Evolutionary conservation across 2,329 filamentous ascomycete species (phyloP).

Genomic region (Apiospora saccharicola): DNA sequence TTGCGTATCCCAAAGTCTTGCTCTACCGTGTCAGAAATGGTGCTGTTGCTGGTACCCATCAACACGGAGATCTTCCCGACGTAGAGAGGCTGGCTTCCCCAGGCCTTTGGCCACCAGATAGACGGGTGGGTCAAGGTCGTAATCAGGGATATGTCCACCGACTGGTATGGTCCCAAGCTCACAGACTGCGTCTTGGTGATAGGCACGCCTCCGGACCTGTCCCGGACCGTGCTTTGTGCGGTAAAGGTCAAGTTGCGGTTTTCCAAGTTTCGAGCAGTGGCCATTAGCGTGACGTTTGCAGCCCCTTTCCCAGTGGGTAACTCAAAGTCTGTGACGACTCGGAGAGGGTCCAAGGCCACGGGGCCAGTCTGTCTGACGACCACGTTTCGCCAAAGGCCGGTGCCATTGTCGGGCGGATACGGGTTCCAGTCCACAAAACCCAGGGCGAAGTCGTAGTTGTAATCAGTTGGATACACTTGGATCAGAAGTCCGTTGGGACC

Average conservation of each 20-base stretch:
- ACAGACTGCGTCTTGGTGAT: slow-evolving; percentile 43
- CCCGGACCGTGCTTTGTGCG: slow-evolving; percentile 44
- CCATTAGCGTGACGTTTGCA: slow-evolving; percentile 48
- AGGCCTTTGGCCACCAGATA: slow-evolving; percentile 69
- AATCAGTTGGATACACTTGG: slow-evolving; percentile 64
- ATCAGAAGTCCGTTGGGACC: slow-evolving; percentile 60
- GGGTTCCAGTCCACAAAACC: slow-evolving; percentile 71
- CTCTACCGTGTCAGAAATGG: slow-evolving; percentile 43
- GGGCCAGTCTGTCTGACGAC: slow-evolving; percentile 62
- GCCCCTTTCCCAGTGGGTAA: slow-evolving; percentile 37
- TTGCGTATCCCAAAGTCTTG: slow-evolving; percentile 60
- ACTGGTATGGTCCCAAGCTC: slow-evolving; percentile 47
- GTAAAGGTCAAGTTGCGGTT: slow-evolving; percentile 47
- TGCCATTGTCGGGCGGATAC: slow-evolving; percentile 67
- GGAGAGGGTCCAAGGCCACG: slow-evolving; percentile 53
- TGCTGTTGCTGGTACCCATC: slow-evolving; percentile 29
- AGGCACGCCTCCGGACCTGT: slow-evolving; percentile 39
- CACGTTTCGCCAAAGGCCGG: slow-evolving; percentile 68
- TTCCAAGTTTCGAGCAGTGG: slow-evolving; percentile 50
- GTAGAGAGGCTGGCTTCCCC: slow-evolving; percentile 65
- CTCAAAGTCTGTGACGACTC: slow-evolving; percentile 53
- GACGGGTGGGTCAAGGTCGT: slow-evolving; percentile 51
- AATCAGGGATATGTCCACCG: slow-evolving; percentile 48
- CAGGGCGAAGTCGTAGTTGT: slow-evolving; percentile 64
- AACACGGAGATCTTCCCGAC: slow-evolving; percentile 40